Evolutionary conservation across 257 asterid genomes (phyloP).

Genomic region (Thymus mandschuricus): DNA sequence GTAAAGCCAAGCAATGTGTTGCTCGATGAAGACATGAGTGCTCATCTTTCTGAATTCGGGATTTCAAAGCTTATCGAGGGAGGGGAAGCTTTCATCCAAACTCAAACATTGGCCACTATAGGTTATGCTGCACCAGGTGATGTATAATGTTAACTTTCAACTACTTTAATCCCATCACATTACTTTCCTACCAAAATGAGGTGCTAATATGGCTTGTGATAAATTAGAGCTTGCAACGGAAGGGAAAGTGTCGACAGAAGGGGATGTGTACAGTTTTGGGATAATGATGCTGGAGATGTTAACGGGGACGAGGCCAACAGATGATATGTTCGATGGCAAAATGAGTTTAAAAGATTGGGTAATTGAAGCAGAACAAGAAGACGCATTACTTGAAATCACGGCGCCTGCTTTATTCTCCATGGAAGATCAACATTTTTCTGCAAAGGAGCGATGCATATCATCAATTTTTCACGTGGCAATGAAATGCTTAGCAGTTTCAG

Average conservation of each 20-base stretch:
- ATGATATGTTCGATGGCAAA: neutral
- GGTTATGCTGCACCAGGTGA: conserved; percentile 48
- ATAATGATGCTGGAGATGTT: neutral
- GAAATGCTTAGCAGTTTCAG: neutral
- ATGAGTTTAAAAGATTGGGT: neutral
- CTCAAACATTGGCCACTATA: conserved; percentile 12
- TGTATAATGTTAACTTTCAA: too few relatives aligned
- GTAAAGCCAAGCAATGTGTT: conserved; percentile 34
- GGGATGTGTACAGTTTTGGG: neutral
- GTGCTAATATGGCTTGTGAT: neutral
- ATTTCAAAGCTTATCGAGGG: conserved; percentile 33
- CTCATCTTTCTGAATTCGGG: conserved; percentile 33
- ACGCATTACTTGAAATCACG: neutral
- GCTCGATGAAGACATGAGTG: conserved; percentile 34
- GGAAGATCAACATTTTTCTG: neutral
- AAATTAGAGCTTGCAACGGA: neutral
- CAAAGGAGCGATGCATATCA: neutral
- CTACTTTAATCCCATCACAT: too few relatives aligned
- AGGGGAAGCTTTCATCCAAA: conserved; percentile 32
- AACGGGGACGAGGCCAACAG: neutral
- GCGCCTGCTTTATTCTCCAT: neutral
- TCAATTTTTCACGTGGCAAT: neutral
- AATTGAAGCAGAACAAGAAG: neutral
- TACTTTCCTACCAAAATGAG: neutral
- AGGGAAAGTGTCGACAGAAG: neutral